A percentile compares a stretch with the other conserved stretches of the same genome.
Evolutionary conservation across 2,329 filamentous ascomycete species (phyloP).

Genomic region (Cordyceps fumosorosea): DNA sequence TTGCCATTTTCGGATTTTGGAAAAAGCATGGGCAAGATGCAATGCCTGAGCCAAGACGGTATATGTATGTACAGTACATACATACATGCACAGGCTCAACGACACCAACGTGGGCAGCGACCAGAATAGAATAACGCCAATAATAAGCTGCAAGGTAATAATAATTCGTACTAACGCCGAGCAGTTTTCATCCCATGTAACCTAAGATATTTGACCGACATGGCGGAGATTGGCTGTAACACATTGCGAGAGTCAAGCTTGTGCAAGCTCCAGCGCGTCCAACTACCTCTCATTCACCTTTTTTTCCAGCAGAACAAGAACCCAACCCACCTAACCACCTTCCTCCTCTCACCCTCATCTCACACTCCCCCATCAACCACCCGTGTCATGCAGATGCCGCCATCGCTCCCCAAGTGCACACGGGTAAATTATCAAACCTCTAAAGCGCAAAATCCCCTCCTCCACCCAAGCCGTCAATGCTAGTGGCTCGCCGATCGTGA

Average conservation of each 20-base stretch:
- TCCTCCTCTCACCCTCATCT: neutral
- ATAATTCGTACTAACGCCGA: too few relatives aligned
- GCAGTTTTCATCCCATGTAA: too few relatives aligned
- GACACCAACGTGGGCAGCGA: too few relatives aligned
- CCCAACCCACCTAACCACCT: conserved; percentile 1
- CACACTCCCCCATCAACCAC: neutral
- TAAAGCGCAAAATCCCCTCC: neutral
- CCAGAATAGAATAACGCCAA: too few relatives aligned
- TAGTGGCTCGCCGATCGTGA: neutral
- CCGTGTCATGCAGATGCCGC: neutral
- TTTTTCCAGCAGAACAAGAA: neutral
- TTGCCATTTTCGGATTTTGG: too few relatives aligned
- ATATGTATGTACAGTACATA: too few relatives aligned
- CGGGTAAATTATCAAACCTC: neutral
- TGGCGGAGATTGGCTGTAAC: too few relatives aligned
- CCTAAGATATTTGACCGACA: too few relatives aligned
- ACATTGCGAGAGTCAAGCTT: neutral
- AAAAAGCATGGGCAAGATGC: too few relatives aligned
- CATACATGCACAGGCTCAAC: too few relatives aligned
- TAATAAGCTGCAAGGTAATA: too few relatives aligned
- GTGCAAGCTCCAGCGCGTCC: neutral
- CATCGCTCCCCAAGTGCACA: neutral
- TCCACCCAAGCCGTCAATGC: neutral
- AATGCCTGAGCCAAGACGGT: too few relatives aligned
- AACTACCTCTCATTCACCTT: neutral